phyloP scores from a whole-genome alignment of 1,284 basidiomycete genomes.

The Cryptococcus sp. region DNA sequence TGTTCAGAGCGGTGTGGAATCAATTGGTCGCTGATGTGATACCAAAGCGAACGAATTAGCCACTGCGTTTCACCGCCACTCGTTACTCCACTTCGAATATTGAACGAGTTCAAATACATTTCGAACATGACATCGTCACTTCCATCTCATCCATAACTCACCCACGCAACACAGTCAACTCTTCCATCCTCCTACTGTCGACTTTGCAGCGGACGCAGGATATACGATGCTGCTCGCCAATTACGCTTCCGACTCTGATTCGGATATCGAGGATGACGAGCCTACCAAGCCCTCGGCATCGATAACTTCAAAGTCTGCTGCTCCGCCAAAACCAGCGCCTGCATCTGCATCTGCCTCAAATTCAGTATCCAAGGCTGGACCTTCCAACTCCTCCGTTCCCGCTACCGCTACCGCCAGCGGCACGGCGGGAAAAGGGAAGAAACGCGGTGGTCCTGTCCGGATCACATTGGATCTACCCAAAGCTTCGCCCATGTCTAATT shows the following conservation, averaged over 20 bases:
- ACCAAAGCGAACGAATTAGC: no score
- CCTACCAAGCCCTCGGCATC: background rate
- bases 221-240: constrained; percentile 47
- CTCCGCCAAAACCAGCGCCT: constrained; percentile 4
- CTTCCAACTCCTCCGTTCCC: constrained; percentile 2
- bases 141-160: no score
- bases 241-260: constrained; percentile 49
- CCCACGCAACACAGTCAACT: no score
- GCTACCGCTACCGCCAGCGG: background rate
- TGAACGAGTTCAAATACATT: no score
- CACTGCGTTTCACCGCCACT: no score
- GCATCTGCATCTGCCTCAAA: background rate
- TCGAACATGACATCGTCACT: no score
- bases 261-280: constrained; percentile 33
- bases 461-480: constrained; percentile 51
- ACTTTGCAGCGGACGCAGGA: background rate
- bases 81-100: no score
- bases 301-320: no score
- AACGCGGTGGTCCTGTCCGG: constrained; percentile 37
- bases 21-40: no score
- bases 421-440: constrained; percentile 19
- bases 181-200: no score
- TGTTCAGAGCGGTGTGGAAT: no score
- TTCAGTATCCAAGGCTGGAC: constrained; percentile 1
- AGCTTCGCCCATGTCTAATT: background rate